Base-by-base conservation (phyloP, 805 yeast species). In the Zygosaccharomyces kombuchaensis region DNA sequence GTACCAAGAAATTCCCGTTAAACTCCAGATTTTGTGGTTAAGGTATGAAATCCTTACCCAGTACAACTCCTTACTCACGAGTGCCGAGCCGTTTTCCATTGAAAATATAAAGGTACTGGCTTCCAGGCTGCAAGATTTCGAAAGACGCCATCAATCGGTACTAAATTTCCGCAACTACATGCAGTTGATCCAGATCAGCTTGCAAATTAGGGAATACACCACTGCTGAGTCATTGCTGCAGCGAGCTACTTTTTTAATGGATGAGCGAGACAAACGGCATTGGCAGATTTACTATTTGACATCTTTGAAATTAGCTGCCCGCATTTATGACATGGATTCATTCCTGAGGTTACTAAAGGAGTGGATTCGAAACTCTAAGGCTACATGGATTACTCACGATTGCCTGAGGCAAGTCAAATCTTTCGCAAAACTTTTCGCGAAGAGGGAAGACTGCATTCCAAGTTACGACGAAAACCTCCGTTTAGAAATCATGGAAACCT, bases 251-350 rank as follows among this genome's bases (percentile, higher is more conserved):
- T 34, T 32, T 12, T 26, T 34, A n/a, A 41, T 55, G 27, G 46
- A 58, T 30, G 23, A 37, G 6, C 42, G 37, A 3, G 50, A 52
- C 37, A 47, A 40, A 23, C 41, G 41, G 12, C 57, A 58, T 17
- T 57, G 60, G 65, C 42, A 39, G 22, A 46, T 54, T 34, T 61
- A 54, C 36, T 61, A 62, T 30, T 48, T 51, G 46, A 51, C 50
- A 8, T 43, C 51, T 4, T 36, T 60, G 23, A 55, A 54, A 40
- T 12, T 54, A 1, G 39, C 53, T n/a, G 47, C 60, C 1, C 45
- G 55, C 21, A 35, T 35, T 10, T 40, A 51, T 25, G 49, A 56
- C 22, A 23, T 47, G 6, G 48, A 37, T 7, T 36, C 40, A 3
- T 59, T 59, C 36, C 30, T 47, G 4, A n/a, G 32, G 12, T 19